Evolutionary conservation across 1,139 yeast genomes (phyloP).

Genomic region (Magnusiomyces ingens): DNA sequence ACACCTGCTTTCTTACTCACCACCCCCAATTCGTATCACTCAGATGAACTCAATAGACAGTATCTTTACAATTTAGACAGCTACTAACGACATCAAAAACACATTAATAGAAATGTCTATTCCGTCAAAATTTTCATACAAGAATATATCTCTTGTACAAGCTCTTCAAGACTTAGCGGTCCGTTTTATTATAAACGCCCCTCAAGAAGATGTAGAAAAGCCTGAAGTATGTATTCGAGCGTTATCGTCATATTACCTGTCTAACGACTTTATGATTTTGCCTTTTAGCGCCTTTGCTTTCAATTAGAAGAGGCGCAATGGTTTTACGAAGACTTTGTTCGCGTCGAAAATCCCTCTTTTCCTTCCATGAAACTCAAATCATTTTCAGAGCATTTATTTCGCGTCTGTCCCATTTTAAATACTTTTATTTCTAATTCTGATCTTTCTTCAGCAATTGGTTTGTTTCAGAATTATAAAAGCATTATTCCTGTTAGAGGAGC

Average conservation of each 20-base stretch:
- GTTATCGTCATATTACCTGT: background rate
- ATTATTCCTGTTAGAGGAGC: constrained; percentile 96
- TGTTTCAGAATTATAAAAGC: constrained; percentile 76
- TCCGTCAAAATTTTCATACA: constrained; percentile 22
- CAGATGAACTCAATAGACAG: too few relatives aligned
- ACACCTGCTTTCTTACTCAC: too few relatives aligned
- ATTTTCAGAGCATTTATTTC: constrained; percentile 68
- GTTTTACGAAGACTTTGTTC: constrained; percentile 86
- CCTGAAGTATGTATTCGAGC: constrained; percentile 42
- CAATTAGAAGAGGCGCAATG: constrained; percentile 98
- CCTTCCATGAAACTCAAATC: constrained; percentile 75
- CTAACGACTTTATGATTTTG: background rate
- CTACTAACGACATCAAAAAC: too few relatives aligned
- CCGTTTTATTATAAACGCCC: constrained; percentile 84
- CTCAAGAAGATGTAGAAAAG: constrained; percentile 80
- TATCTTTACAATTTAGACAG: too few relatives aligned
- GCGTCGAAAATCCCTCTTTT: constrained; percentile 64
- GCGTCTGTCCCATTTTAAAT: constrained; percentile 66
- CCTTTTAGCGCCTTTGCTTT: constrained; percentile 61
- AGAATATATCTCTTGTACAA: constrained; percentile 50
- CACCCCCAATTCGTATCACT: too few relatives aligned
- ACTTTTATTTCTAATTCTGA: constrained; percentile 21
- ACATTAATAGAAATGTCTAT: constrained; percentile 21
- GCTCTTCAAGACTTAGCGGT: constrained; percentile 84
- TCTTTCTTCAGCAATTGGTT: constrained; percentile 25